Evolutionary conservation across 1,284 basidiomycete species (phyloP).

Genomic region (Cryptococcus sp.): DNA sequence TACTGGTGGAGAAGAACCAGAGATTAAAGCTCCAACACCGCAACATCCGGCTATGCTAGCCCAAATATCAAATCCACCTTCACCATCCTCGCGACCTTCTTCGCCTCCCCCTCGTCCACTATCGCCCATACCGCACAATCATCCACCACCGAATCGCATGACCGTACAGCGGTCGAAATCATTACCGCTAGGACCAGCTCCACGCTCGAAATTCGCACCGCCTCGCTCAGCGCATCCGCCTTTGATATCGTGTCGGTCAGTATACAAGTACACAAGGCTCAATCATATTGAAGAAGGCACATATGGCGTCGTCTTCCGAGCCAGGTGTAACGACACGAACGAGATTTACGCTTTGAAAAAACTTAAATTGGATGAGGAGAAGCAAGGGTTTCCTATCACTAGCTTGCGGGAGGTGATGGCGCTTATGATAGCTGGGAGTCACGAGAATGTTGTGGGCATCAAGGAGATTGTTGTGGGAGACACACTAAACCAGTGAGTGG

Average conservation of each 20-base stretch:
- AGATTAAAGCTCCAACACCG: too few species aligned
- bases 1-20: too few species aligned
- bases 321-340: constrained; percentile 86
- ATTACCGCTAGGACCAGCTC: constrained; percentile 12
- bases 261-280: constrained; percentile 86
- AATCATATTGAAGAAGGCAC: constrained; percentile 99
- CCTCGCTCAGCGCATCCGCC: constrained; percentile 72
- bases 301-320: constrained; percentile 96
- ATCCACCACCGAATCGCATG: neutral
- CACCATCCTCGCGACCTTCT: constrained; percentile 1
- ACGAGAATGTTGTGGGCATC: constrained; percentile 93
- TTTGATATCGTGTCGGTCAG: constrained; percentile 79
- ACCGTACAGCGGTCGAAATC: constrained; percentile 4
- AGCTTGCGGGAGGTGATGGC: constrained; percentile 92
- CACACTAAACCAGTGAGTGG: constrained; percentile 92
- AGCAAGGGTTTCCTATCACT: constrained; percentile 97
- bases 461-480: constrained; percentile 99
- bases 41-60: neutral
- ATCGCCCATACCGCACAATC: constrained; percentile 7
- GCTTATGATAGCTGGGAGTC: constrained; percentile 78
- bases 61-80: constrained; percentile 8
- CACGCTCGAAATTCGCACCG: constrained; percentile 61
- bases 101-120: constrained; percentile 2
- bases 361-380: constrained; percentile 96
- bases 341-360: constrained; percentile 97